phyloP scores from a whole-genome alignment of 140 eudicot genomes.

The Flaveria floridana region DNA sequence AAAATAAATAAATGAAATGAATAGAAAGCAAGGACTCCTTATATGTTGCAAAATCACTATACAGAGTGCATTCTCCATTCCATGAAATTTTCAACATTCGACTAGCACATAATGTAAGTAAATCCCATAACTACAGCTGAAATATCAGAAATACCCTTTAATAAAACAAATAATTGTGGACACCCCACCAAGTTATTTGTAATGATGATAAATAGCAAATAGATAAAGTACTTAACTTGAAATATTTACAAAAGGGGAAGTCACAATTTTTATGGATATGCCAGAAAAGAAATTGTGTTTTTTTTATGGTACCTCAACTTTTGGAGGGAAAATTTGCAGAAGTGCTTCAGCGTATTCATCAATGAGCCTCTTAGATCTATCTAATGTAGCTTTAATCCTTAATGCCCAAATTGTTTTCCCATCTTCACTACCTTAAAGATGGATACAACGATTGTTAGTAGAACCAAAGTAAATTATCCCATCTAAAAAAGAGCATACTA shows the following conservation, averaged over 20 bases:
- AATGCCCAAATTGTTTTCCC: slow-evolving; percentile 87
- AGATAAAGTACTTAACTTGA: neutral
- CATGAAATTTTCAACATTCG: neutral
- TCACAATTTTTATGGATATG: neutral
- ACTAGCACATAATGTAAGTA: neutral
- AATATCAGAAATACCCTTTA: neutral
- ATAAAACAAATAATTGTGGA: slow-evolving; percentile 6
- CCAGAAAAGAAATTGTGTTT: neutral
- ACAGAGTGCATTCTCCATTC: neutral
- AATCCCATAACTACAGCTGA: neutral
- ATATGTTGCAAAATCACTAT: slow-evolving; percentile 3
- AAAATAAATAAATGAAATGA: neutral
- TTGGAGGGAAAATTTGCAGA: slow-evolving; percentile 79
- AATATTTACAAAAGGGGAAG: neutral
- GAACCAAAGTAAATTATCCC: slow-evolving; percentile 10
- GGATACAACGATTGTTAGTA: slow-evolving; percentile 14
- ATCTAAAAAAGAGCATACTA: slow-evolving; percentile 4
- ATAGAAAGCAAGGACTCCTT: neutral
- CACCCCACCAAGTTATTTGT: slow-evolving; percentile 10
- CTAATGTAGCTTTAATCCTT: slow-evolving; percentile 93
- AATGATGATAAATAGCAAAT: neutral
- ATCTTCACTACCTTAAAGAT: slow-evolving; percentile 71
- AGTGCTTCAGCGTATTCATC: slow-evolving; percentile 94
- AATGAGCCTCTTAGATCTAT: slow-evolving; percentile 84
- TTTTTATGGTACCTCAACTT: slow-evolving; percentile 61